Base-by-base conservation (phyloP, 371 early-diverging fungal species). In the Mortierella sp. region DNA sequence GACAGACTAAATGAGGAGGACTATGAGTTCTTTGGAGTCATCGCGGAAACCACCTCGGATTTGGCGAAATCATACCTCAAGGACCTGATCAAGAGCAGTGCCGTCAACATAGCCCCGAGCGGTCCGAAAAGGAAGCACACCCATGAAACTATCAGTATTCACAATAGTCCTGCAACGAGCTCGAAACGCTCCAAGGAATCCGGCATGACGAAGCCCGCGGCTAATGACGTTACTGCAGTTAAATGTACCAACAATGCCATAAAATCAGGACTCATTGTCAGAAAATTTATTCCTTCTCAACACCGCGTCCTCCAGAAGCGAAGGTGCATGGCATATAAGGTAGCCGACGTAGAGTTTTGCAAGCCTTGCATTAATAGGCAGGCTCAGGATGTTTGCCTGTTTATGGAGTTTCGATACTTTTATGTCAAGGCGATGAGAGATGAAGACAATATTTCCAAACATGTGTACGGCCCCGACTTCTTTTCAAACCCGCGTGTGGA, bases 401-500 rank as follows among this genome's bases (percentile, higher is more conserved):
- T 55, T 28, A 2, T 10, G 2, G 30, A 28, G 5, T 55, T 26
- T 30, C 35, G 43, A 26, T 62, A 24, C 28, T 57, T 63, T 30
- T 39, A 35, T n/a, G 30, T 26, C 54, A 39, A 62, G 3, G 20
- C 35, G 3, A 30, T 5, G 40, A 35, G 35, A 8, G 30, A 40
- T 28, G 22, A 5, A n/a, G 20, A 52, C 18, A 28, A 55, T 20
- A 12, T 14, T 28, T 14, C 30, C 9, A 55, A 55, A 24, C 26
- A 55, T 30, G 18, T 26, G 55, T 55, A 11, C 24, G 69, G 54
- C 37, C 65, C 60, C 2, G 64, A 64, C 47, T 72, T 72, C 30
- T 52, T 40, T 30, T 52, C 66, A 20, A 40, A 65, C 26, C 47
- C 52, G 5, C 18, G 51, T 18, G 22, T 8, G 14, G 66, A 72